These are phyloP conservation scores for Pelagophyceae sp. DNA, from an alignment of 352 stramenopile species.

Conservation along the genomic window DNA sequence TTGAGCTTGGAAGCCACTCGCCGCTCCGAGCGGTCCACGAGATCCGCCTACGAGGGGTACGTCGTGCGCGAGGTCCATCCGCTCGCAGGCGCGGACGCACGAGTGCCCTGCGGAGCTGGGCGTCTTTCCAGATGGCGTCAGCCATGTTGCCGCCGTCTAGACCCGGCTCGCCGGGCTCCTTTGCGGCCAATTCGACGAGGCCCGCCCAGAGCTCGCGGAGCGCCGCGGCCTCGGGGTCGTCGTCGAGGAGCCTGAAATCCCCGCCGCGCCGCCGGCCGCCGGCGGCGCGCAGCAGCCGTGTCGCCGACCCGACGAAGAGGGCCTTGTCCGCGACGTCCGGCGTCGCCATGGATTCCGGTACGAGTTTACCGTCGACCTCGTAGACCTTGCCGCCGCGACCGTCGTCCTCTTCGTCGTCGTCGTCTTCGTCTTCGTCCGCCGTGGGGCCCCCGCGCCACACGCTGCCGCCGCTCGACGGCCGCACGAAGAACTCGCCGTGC, in stretches of 20 bases:
- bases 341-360: neutral
- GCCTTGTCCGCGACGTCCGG: neutral
- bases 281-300: neutral
- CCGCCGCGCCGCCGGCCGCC: neutral
- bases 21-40: neutral
- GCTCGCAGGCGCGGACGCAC: too few species aligned
- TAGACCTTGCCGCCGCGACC: neutral
- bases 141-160: neutral
- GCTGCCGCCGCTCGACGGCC: neutral
- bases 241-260: neutral
- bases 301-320: neutral
- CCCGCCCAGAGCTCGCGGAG: neutral
- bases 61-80: too few species aligned
- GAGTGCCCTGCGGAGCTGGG: neutral
- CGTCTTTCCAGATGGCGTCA: neutral
- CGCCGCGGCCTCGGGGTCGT: neutral
- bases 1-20: neutral
- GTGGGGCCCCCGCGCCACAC: neutral
- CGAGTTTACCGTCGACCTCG: neutral
- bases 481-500: constrained; percentile 4
- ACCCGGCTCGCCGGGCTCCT: neutral
- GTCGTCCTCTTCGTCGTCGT: neutral
- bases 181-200: neutral
- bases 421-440: neutral
- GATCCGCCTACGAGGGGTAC: too few species aligned